A percentile compares a stretch with the other conserved stretches of the same genome.
These are phyloP conservation scores for Erythrophleum fordii DNA, from an alignment of 306 rosid genomes.

Conservation along the genomic window DNA sequence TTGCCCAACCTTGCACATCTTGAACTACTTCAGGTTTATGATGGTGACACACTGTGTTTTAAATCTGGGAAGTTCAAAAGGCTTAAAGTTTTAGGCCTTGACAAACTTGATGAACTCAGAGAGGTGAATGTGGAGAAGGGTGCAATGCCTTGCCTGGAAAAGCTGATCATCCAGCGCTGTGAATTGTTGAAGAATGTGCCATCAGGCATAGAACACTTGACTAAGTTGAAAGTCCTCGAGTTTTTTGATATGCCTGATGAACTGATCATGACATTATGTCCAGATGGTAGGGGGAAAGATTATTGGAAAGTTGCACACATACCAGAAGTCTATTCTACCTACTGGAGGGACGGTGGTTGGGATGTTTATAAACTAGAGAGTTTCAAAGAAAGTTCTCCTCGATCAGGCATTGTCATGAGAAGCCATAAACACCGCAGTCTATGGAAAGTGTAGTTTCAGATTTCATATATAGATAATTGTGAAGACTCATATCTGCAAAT, in stretches of 20 bases:
- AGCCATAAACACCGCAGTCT: conserved; percentile 44
- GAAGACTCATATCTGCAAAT: conserved; percentile 14
- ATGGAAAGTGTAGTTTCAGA: conserved; percentile 44
- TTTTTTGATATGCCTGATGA: conserved; percentile 70
- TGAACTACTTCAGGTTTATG: conserved; percentile 58
- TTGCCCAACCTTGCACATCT: conserved; percentile 57
- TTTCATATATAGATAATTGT: background rate
- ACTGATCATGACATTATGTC: conserved; percentile 54
- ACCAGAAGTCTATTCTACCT: conserved; percentile 62
- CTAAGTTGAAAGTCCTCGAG: conserved; percentile 56
- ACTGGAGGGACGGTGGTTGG: conserved; percentile 76
- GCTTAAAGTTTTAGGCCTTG: conserved; percentile 67
- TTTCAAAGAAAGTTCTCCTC: conserved; percentile 41
- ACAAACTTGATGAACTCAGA: conserved; percentile 57
- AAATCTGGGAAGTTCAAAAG: conserved; percentile 56
- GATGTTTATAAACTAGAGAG: conserved; percentile 55
- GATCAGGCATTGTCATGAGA: conserved; percentile 45
- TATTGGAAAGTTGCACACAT: conserved; percentile 58
- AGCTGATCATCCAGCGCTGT: conserved; percentile 60
- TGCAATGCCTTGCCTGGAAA: conserved; percentile 71
- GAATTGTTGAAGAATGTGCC: conserved; percentile 54
- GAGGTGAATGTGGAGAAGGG: conserved; percentile 53
- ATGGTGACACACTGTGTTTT: conserved; percentile 58
- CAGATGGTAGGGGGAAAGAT: conserved; percentile 53
- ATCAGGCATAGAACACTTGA: conserved; percentile 60